Conservation (phyloP, 2,329 filamentous ascomycete species). For the Reticulascus tulasneorum region DNA sequence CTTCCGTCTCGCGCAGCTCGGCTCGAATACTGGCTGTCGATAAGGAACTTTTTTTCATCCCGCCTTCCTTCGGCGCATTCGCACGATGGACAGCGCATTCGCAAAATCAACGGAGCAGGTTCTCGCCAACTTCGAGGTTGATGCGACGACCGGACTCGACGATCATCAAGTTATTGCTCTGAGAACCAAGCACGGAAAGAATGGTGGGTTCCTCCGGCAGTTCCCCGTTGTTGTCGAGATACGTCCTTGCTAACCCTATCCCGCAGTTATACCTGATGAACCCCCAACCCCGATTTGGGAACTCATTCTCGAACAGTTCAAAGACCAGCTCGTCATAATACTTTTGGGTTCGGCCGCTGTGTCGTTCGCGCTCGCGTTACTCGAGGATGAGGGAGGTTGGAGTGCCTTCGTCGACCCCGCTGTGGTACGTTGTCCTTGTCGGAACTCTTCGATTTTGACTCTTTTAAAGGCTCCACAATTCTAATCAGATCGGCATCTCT, state of each 20-base stretch:
- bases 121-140: slow-evolving; percentile 54
- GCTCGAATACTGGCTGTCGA: slow-evolving; percentile 9
- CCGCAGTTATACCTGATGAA: slow-evolving; percentile 67
- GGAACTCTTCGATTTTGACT: background rate
- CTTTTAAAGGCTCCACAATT: background rate
- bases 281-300: slow-evolving; percentile 95
- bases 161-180: slow-evolving; percentile 54
- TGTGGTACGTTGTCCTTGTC: slow-evolving; percentile 63
- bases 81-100: slow-evolving; percentile 60
- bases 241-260: slow-evolving; percentile 11
- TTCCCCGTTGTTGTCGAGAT: slow-evolving; percentile 3
- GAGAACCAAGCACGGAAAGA: slow-evolving; percentile 59
- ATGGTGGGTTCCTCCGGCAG: slow-evolving; percentile 46
- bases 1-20: too few species aligned
- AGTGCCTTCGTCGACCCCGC: slow-evolving; percentile 94
- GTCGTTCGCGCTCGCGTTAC: slow-evolving; percentile 87
- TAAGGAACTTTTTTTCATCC: slow-evolving; percentile 10
- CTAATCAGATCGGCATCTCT: slow-evolving; percentile 9
- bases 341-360: slow-evolving; percentile 88
- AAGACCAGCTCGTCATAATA: slow-evolving; percentile 96
- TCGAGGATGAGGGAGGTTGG: slow-evolving; percentile 92
- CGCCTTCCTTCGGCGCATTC: slow-evolving; percentile 12
- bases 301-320: slow-evolving; percentile 96
- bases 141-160: slow-evolving; percentile 50
- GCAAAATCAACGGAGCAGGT: slow-evolving; percentile 54